phyloP scores from a whole-genome alignment of 2,329 filamentous ascomycete genomes.

The Aspergillus sp. region DNA sequence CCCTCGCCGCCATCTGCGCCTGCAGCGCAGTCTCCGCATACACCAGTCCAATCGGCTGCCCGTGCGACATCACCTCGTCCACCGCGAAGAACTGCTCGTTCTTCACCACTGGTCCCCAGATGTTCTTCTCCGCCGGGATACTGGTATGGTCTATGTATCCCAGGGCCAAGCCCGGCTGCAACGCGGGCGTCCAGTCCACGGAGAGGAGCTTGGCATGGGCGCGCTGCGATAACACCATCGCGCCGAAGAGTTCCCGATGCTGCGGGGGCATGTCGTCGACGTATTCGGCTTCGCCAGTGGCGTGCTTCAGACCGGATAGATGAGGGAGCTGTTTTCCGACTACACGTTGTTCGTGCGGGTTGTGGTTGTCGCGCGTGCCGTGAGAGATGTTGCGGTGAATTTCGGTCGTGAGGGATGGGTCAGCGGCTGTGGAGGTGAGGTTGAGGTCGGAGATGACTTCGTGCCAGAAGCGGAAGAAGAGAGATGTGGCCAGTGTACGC shows the following conservation, averaged over 20 bases:
- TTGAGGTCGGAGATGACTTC: slow-evolving; percentile 68
- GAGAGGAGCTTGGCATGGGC: slow-evolving; percentile 78
- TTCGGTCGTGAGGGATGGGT: slow-evolving; percentile 65
- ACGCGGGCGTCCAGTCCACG: slow-evolving; percentile 69
- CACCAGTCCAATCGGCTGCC: slow-evolving; percentile 81
- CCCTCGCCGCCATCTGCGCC: slow-evolving; percentile 72
- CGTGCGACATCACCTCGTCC: slow-evolving; percentile 75
- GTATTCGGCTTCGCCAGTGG: slow-evolving; percentile 83
- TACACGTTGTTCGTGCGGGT: slow-evolving; percentile 68
- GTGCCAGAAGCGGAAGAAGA: slow-evolving; percentile 93
- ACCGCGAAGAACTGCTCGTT: slow-evolving; percentile 85
- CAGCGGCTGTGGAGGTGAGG: slow-evolving; percentile 58
- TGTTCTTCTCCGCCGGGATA: slow-evolving; percentile 73
- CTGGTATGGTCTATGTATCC: slow-evolving; percentile 76
- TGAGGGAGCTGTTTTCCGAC: slow-evolving; percentile 79
- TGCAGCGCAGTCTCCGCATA: slow-evolving; percentile 71
- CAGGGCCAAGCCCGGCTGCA: slow-evolving; percentile 75
- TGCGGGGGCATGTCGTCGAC: slow-evolving; percentile 82
- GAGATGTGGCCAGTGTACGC: slow-evolving; percentile 76
- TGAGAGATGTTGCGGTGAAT: slow-evolving; percentile 77
- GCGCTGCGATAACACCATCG: slow-evolving; percentile 76
- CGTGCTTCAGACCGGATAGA: slow-evolving; percentile 81
- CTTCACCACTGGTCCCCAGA: slow-evolving; percentile 65
- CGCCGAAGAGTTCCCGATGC: slow-evolving; percentile 78
- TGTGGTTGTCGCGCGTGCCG: slow-evolving; percentile 70